These are phyloP conservation scores for Ustilago xerochloae DNA, from an alignment of 1,284 basidiomycete species.

Conservation along the genomic window DNA sequence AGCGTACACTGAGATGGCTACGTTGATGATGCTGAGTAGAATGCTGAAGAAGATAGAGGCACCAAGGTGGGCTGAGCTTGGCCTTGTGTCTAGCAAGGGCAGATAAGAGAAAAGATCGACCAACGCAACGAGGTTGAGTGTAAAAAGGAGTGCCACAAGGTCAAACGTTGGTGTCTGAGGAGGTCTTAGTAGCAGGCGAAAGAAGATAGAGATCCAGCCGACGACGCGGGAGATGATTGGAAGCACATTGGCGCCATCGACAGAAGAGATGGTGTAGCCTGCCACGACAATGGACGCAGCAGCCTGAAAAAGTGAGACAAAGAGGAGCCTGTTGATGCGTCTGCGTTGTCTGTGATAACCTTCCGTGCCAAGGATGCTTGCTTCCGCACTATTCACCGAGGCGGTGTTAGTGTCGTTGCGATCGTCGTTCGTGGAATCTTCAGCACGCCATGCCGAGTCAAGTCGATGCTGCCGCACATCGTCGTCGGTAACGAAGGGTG, in stretches of 20 bases:
- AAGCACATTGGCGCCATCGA: not conserved
- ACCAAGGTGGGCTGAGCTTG: not conserved
- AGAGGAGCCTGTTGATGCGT: conserved; percentile 19
- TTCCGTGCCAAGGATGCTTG: not conserved
- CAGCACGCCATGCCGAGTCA: not conserved
- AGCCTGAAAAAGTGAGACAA: conserved; percentile 17
- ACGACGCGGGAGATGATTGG: not conserved
- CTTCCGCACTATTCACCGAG: too few species aligned
- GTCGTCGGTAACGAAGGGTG: conserved; percentile 35
- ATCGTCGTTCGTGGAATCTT: not conserved
- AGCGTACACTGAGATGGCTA: conserved; percentile 14
- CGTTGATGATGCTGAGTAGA: conserved; percentile 15
- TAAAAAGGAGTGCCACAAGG: conserved; percentile 15
- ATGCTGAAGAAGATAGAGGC: not conserved
- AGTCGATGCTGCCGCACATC: conserved; percentile 24
- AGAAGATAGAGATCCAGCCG: conserved; percentile 23
- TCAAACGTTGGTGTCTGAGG: conserved; percentile 31
- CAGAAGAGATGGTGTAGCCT: not conserved
- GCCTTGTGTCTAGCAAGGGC: not conserved
- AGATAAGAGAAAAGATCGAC: conserved; percentile 21
- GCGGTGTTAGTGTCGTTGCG: not conserved
- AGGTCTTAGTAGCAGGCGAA: conserved; percentile 18
- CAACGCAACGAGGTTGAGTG: conserved; percentile 9
- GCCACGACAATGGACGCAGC: conserved; percentile 5
- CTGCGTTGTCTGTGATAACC: conserved; percentile 23